Percentiles rank a stretch among this genome's conserved stretches.
Conservation (phyloP, 768 basidiomycete genomes). For the Mycena galericulata region DNA sequence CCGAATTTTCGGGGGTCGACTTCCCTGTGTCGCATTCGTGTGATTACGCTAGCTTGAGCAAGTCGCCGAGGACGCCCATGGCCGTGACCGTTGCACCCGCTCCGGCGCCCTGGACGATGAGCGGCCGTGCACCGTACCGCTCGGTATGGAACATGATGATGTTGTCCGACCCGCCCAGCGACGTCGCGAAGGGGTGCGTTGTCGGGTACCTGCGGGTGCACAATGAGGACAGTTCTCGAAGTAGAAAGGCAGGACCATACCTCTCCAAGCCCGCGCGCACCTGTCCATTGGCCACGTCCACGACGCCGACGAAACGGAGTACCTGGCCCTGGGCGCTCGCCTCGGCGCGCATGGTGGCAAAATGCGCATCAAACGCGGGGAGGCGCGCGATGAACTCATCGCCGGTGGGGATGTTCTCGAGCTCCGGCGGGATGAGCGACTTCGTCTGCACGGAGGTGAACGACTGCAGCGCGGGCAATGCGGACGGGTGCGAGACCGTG, state of each 20-base stretch:
- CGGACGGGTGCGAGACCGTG: conserved; percentile 61
- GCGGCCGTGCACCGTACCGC: conserved; percentile 87
- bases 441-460: conserved; percentile 84
- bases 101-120: conserved; percentile 96
- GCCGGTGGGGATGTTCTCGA: conserved; percentile 76
- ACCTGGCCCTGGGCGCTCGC: conserved; percentile 87
- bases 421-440: conserved; percentile 85
- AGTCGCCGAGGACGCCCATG: conserved; percentile 95
- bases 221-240: background rate
- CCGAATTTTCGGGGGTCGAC: too few relatives aligned
- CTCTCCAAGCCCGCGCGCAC: conserved; percentile 92
- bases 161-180: conserved; percentile 96
- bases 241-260: conserved; percentile 58
- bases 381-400: conserved; percentile 87
- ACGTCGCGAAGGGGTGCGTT: conserved; percentile 94
- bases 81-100: conserved; percentile 99
- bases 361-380: conserved; percentile 85
- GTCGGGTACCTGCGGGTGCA: conserved; percentile 76
- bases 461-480: conserved; percentile 74
- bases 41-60: conserved; percentile 71
- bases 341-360: conserved; percentile 79
- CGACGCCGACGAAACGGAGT: conserved; percentile 93
- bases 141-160: conserved; percentile 98
- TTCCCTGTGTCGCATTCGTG: too few relatives aligned
- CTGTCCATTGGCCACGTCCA: conserved; percentile 78